Evolutionary conservation across 345 rosid species (phyloP), one percentile per base, ranked within the genome.

Genomic region (Brassica juncea): DNA sequence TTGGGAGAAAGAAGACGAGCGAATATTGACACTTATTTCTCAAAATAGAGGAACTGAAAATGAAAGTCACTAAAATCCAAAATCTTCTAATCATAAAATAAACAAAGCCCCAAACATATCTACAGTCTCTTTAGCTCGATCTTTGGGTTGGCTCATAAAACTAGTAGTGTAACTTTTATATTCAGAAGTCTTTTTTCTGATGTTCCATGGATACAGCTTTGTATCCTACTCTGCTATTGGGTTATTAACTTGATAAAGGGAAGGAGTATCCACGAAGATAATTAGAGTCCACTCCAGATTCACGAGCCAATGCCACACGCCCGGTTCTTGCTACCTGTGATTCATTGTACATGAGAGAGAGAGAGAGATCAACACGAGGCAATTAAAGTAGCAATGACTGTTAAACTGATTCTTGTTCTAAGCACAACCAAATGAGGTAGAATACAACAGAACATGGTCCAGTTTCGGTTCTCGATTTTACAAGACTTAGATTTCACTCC

Each of bases 251-350:
- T 44, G 73, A 23, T 37, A 92, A 39, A 1, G 97, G 97, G 72
- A 89, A 86, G 4, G 99, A 88, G 68, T 90, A 94, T 55, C 99
- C 99, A 27, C 97, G 92, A 12, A 94, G 98, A 76, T 82, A 81
- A 57, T 80, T 92, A 2, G 99, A 94, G 81, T 92, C 97, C 37
- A 94, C 97, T 21, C 97, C 97, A 0, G 94, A 92, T 76, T 91
- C 99, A 6, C 97, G 93, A 30, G 81, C 88, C 88, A 89, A 78
- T 28, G 97, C 97, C 12, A 94, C 72, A 54, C 99, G 87, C 35
- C 99, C 99, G 0, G 97, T 91, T 82, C 98, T 82, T 76, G 99
- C 99, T 55, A 94, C 97, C 99, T 92, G 63, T 37, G 32, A 23
- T 72, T 63, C 9, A 72, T 55, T 61, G 54, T 19, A 54, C 66